Conservation (phyloP, 2,329 filamentous ascomycete species). For the Epichloe hybrida region DNA sequence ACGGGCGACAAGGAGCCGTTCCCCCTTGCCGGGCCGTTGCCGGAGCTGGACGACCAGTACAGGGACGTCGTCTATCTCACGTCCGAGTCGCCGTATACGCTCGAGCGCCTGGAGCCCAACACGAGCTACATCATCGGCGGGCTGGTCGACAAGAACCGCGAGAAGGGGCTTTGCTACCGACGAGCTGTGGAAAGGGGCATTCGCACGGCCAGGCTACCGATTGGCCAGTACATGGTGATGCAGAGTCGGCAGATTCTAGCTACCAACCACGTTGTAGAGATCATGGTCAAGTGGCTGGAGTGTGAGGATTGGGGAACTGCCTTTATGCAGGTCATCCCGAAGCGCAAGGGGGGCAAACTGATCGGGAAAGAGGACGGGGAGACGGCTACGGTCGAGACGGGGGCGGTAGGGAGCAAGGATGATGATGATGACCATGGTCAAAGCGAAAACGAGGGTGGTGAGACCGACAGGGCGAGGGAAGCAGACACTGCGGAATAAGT, state of each 20-base stretch:
- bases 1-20: conserved; percentile 21
- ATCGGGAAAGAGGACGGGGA: conserved; percentile 24
- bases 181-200: conserved; percentile 63
- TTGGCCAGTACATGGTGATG: conserved; percentile 93
- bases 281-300: conserved; percentile 90
- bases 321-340: conserved; percentile 78
- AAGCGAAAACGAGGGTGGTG: neutral
- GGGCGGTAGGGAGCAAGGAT: conserved; percentile 14
- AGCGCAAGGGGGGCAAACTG: conserved; percentile 69
- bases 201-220: conserved; percentile 80
- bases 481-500: neutral
- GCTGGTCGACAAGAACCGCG: conserved; percentile 87
- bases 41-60: conserved; percentile 19
- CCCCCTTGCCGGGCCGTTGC: conserved; percentile 21
- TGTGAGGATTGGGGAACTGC: conserved; percentile 82
- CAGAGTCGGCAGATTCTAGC: conserved; percentile 71
- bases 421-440: conserved; percentile 11
- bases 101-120: conserved; percentile 72
- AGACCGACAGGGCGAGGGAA: neutral
- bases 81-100: conserved; percentile 76
- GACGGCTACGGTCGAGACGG: conserved; percentile 11
- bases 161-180: conserved; percentile 89
- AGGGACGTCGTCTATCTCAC: conserved; percentile 68
- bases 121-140: conserved; percentile 90
- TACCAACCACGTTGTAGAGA: conserved; percentile 93